Conservation (phyloP, 2,329 filamentous ascomycete genomes). For the Penicillium sp. region DNA sequence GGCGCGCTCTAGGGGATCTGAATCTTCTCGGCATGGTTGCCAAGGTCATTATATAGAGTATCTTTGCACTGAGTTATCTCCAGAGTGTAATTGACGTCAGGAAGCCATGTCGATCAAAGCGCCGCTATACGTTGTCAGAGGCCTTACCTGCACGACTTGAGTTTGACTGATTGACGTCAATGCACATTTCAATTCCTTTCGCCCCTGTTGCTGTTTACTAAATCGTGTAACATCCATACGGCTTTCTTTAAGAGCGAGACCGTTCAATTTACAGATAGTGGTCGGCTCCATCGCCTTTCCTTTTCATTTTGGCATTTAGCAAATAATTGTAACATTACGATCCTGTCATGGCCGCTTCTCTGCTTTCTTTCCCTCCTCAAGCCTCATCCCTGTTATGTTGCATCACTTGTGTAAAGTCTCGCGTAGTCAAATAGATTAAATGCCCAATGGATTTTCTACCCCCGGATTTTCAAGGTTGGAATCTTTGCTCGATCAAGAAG, state of each 20-base stretch:
- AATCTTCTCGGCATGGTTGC: constrained; percentile 53
- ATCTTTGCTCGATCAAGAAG: background rate
- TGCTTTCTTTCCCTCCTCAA: background rate
- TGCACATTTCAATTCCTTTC: background rate
- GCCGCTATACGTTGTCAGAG: background rate
- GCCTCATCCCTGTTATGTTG: background rate
- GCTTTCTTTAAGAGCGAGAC: too few relatives aligned
- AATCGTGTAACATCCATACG: too few relatives aligned
- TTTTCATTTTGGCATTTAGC: background rate
- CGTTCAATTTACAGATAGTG: background rate
- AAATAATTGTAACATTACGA: background rate
- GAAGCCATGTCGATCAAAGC: background rate
- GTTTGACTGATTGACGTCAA: background rate
- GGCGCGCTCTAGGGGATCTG: background rate
- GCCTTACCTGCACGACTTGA: background rate
- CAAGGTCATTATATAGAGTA: background rate
- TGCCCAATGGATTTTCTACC: background rate
- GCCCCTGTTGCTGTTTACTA: background rate
- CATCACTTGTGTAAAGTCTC: constrained; percentile 46
- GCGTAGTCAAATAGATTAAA: background rate
- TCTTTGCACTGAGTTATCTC: background rate
- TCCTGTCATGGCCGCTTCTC: background rate
- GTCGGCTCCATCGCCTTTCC: too few relatives aligned
- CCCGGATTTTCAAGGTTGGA: background rate
- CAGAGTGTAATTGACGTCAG: background rate